Conservation (phyloP, 2,329 filamentous ascomycete species). For the Fusarium xyrophilum region DNA sequence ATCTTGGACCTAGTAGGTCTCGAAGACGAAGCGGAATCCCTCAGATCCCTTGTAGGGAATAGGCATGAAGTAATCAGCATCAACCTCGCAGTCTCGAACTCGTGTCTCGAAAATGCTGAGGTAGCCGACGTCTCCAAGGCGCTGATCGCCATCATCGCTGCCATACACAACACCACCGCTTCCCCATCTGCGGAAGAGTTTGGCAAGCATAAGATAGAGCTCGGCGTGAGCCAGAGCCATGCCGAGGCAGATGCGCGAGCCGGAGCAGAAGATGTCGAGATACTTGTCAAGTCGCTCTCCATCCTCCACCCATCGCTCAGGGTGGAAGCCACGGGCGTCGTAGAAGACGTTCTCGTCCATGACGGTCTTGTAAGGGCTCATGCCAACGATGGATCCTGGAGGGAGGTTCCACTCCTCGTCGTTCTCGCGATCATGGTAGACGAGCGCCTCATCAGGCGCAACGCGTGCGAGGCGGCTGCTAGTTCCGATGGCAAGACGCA, state of each 20-base stretch:
- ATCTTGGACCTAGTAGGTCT: conserved; percentile 33
- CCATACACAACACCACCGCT: conserved; percentile 44
- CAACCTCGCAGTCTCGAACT: conserved; percentile 47
- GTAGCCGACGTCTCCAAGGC: conserved; percentile 45
- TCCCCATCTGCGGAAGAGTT: conserved; percentile 50
- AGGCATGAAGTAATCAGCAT: conserved; percentile 50
- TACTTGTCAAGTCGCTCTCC: conserved; percentile 46
- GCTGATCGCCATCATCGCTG: conserved; percentile 43
- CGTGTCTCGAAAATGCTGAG: conserved; percentile 48
- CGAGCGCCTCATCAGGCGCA: conserved; percentile 49
- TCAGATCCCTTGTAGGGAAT: conserved; percentile 49
- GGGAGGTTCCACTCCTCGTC: conserved; percentile 44
- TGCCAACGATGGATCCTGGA: conserved; percentile 47
- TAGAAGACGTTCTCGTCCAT: conserved; percentile 46
- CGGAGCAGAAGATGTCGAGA: conserved; percentile 47
- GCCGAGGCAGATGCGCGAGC: conserved; percentile 48
- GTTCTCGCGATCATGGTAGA: conserved; percentile 41
- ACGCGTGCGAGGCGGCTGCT: conserved; percentile 57
- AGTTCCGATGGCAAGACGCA: conserved; percentile 57
- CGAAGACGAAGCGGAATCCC: conserved; percentile 46
- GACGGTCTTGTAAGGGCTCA: conserved; percentile 49
- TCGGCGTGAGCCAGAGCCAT: conserved; percentile 50
- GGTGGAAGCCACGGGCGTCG: conserved; percentile 45
- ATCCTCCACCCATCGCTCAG: conserved; percentile 48
- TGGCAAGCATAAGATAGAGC: conserved; percentile 48